phyloP scores from a whole-genome alignment of 495 filamentous ascomycete species.

The Peziza echinospora region DNA sequence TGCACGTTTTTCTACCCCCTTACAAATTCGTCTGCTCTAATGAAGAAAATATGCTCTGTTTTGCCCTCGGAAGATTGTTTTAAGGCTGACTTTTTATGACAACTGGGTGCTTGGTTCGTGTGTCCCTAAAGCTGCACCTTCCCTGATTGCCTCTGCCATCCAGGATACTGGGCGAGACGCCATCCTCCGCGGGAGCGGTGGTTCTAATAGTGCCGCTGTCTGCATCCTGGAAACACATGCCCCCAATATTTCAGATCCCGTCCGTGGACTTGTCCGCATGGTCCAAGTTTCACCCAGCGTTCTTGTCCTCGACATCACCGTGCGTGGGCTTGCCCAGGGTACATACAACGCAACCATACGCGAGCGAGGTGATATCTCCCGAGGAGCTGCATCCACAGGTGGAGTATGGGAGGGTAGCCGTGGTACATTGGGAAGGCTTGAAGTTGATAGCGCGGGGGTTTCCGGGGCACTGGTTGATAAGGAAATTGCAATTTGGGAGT shows the following conservation, averaged over 20 bases:
- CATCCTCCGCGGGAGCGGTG: slow-evolving; percentile 75
- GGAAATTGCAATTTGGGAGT: slow-evolving; percentile 75
- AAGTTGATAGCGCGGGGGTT: slow-evolving; percentile 43
- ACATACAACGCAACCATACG: slow-evolving; percentile 65
- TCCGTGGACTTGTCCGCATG: slow-evolving; percentile 60
- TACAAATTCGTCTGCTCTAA: too few species aligned
- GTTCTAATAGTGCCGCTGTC: slow-evolving; percentile 73
- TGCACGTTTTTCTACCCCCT: too few species aligned
- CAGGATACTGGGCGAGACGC: slow-evolving; percentile 80
- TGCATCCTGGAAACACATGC: slow-evolving; percentile 90
- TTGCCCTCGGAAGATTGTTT: slow-evolving; percentile 28
- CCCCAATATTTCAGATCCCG: slow-evolving; percentile 31
- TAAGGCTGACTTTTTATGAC: too few species aligned
- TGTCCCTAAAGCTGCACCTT: slow-evolving; percentile 56
- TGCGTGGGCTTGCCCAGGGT: slow-evolving; percentile 66
- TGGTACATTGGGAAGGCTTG: slow-evolving; percentile 41
- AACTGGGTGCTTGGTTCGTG: too few species aligned
- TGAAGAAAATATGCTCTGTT: too few species aligned
- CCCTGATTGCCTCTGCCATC: slow-evolving; percentile 69
- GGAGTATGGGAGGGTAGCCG: slow-evolving; percentile 50
- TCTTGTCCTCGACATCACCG: slow-evolving; percentile 70
- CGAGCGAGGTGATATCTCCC: slow-evolving; percentile 71
- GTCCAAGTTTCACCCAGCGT: slow-evolving; percentile 53
- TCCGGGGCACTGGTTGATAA: slow-evolving; percentile 61
- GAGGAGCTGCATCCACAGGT: slow-evolving; percentile 58